These are phyloP conservation scores for Beta corolliflora DNA, from an alignment of 179 eudicot species.

Conservation along the genomic window DNA sequence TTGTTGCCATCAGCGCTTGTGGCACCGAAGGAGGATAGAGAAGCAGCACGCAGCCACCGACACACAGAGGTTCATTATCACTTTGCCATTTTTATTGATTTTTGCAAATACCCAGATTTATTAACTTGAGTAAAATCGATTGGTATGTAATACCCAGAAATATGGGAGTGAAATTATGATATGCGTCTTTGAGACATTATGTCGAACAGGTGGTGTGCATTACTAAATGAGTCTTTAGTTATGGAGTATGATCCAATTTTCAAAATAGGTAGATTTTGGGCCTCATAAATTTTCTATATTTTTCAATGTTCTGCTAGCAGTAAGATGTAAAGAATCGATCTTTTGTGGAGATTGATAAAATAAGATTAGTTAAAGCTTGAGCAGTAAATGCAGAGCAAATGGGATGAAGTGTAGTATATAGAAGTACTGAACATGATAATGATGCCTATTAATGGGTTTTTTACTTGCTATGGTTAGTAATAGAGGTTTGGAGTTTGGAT, in stretches of 20 bases:
- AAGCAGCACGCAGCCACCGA: neutral
- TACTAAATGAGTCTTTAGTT: neutral
- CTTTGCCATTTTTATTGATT: neutral
- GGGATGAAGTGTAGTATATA: neutral
- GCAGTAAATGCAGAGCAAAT: neutral
- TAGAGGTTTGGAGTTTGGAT: neutral
- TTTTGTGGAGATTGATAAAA: neutral
- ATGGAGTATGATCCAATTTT: neutral
- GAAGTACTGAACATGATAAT: neutral
- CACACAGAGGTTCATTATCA: neutral
- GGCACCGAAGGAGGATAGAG: neutral
- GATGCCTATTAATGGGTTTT: neutral
- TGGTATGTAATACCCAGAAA: neutral
- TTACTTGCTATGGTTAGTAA: neutral
- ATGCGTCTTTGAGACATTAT: neutral
- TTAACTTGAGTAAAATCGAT: neutral
- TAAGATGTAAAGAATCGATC: neutral
- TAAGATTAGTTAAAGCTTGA: neutral
- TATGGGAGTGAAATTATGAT: neutral
- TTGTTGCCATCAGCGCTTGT: neutral
- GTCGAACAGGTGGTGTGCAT: conserved; percentile 2
- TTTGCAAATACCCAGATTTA: neutral
- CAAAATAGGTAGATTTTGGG: neutral
- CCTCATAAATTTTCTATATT: neutral
- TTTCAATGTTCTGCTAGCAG: neutral